Evolutionary conservation across 805 yeast genomes (phyloP), one percentile per base, ranked within the genome.

Genomic region (Pichia pseudocactophila): DNA sequence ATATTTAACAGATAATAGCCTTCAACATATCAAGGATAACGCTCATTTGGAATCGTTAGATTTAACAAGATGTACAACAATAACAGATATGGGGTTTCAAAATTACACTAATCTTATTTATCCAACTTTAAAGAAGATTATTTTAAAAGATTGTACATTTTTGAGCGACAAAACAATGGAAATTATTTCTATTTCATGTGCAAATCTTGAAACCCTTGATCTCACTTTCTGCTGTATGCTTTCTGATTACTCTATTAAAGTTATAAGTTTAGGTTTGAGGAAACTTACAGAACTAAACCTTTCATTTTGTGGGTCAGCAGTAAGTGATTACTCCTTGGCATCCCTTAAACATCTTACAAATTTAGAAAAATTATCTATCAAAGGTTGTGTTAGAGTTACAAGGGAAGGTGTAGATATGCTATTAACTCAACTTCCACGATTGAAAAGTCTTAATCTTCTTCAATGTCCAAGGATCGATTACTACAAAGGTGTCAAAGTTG

Each of bases 281-380:
- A 58, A 66, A 7, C 58, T 83, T 45, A 57, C 65, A 34, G 58
- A 61, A 17, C 61, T 83, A 46, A 80, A 80, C 50, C 57, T 82
- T 28, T 76, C 85, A 9, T 83, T 81, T 53, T 83, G 90, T 60
- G 90, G 90, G 4, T 72, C 82, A 26, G 89, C 90, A 1, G 87
- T 83, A 5, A 78, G 86, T 53, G 90, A 83, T 52, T 70, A 78
- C 15, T 76, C 87, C 1, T 57, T 82, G 32, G 68, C 76, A 30
- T 73, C 81, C 0, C 68, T 83, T 9, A 75, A 84, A 2, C 74
- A 77, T 48, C 61, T 82, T 47, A 62, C 69, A 41, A 54, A 65
- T 28, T 58, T 83, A 48, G 70, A 71, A 41, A 55, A 62, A 18
- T 62, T 83, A 40, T 62, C 64, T 3, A 65, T 82, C 16, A 76